These are phyloP conservation scores for Hydnum rufescens DNA, from an alignment of 768 basidiomycete genomes.

Conservation along the genomic window DNA sequence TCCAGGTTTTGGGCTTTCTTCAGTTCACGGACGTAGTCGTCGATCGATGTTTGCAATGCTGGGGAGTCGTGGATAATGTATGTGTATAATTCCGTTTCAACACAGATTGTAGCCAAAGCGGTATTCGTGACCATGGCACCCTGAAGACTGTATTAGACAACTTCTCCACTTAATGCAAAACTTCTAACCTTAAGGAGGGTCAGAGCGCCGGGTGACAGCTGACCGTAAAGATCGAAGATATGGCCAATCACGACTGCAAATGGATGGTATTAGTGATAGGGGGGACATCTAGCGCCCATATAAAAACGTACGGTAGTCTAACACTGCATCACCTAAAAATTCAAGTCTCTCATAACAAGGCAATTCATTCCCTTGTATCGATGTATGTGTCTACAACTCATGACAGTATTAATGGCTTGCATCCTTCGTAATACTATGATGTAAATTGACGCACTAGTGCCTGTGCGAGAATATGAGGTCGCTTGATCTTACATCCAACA, in stretches of 20 bases:
- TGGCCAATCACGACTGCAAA: conserved; percentile 48
- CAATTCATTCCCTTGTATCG: conserved; percentile 33
- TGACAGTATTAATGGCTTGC: background rate
- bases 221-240: conserved; percentile 41
- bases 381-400: conserved; percentile 40
- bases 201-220: conserved; percentile 54
- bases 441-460: conserved; percentile 44
- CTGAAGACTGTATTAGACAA: conserved; percentile 20
- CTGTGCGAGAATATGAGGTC: conserved; percentile 44
- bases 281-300: background rate
- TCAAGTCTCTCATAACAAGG: conserved; percentile 58
- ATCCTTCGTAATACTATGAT: background rate
- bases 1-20: conserved; percentile 25
- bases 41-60: conserved; percentile 30
- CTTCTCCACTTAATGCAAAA: background rate
- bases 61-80: conserved; percentile 39
- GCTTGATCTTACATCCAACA: conserved; percentile 40
- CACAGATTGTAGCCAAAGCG: conserved; percentile 54
- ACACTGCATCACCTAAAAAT: conserved; percentile 70
- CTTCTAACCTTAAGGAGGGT: conserved; percentile 49
- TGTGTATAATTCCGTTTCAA: conserved; percentile 43
- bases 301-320: conserved; percentile 52
- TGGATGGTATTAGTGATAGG: background rate
- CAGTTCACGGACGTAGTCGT: conserved; percentile 32
- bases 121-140: conserved; percentile 75